A percentile compares a stretch with the other conserved stretches of the same genome.
These are phyloP conservation scores for Urochloa ruziziensis DNA, from an alignment of 176 grass and related monocot genomes.

Conservation along the genomic window DNA sequence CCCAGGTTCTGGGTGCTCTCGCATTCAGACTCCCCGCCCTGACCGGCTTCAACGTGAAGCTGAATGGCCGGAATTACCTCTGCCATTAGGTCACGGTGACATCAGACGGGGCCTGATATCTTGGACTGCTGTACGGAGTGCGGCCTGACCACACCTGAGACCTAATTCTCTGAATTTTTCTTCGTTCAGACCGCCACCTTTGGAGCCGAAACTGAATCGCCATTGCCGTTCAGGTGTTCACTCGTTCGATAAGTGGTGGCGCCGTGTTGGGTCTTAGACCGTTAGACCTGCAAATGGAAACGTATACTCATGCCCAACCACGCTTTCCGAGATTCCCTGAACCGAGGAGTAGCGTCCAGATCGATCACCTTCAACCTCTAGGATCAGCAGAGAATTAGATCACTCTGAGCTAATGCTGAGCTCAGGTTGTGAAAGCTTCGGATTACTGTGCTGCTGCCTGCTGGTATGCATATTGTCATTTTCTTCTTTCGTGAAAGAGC, in stretches of 20 bases:
- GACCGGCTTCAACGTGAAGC: slow-evolving; percentile 24
- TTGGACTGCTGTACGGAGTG: slow-evolving; percentile 34
- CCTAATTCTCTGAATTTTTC: slow-evolving; percentile 17
- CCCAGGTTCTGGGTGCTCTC: slow-evolving; percentile 19
- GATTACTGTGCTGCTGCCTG: background rate
- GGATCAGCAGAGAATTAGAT: background rate
- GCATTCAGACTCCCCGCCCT: background rate
- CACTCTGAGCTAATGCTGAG: slow-evolving; percentile 45
- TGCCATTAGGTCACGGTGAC: slow-evolving; percentile 33
- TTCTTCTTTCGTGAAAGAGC: background rate
- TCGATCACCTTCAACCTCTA: slow-evolving; percentile 9
- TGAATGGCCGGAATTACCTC: background rate
- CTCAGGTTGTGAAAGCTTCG: slow-evolving; percentile 22
- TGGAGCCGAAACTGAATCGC: background rate
- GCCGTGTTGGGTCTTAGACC: background rate
- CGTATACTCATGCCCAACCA: slow-evolving; percentile 36
- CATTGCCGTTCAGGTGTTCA: background rate
- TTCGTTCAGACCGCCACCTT: slow-evolving; percentile 28
- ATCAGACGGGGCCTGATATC: slow-evolving; percentile 3
- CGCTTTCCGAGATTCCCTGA: slow-evolving; percentile 36
- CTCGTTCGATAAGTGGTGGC: slow-evolving; percentile 27
- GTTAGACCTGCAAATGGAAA: slow-evolving; percentile 14
- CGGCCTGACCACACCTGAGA: slow-evolving; percentile 32
- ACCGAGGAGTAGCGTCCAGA: slow-evolving; percentile 3
- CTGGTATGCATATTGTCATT: background rate